phyloP scores from a whole-genome alignment of 176 grass and related monocot species.

The Stipa capillata region DNA sequence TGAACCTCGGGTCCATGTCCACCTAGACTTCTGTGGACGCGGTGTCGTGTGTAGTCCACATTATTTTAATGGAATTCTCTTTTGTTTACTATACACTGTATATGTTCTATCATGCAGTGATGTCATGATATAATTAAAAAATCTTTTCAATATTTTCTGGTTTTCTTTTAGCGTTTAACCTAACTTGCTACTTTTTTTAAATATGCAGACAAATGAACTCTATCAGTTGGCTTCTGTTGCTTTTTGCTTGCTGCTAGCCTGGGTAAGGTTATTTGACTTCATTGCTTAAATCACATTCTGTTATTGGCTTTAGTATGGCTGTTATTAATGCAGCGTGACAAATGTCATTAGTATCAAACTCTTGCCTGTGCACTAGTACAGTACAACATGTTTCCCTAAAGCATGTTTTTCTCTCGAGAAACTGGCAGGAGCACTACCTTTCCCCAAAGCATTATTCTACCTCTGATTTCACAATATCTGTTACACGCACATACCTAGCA shows the following conservation, averaged over 20 bases:
- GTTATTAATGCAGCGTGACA: background rate
- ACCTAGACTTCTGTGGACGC: too few species aligned
- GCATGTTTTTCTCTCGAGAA: too few species aligned
- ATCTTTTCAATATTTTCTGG: background rate
- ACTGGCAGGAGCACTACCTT: too few species aligned
- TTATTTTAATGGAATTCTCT: too few species aligned
- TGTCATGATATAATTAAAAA: background rate
- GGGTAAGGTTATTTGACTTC: conserved; percentile 56
- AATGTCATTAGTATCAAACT: conserved; percentile 1
- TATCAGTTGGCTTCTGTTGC: conserved; percentile 93
- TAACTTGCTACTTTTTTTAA: conserved; percentile 10
- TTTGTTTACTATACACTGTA: background rate
- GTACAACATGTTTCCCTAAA: background rate
- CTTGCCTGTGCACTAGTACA: background rate
- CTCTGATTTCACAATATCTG: too few species aligned
- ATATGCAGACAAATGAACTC: conserved; percentile 93
- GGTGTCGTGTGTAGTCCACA: too few species aligned
- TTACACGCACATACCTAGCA: too few species aligned
- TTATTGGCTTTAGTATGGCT: background rate
- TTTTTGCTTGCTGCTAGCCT: conserved; percentile 90
- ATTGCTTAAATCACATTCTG: background rate
- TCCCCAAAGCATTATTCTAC: background rate
- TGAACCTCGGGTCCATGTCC: too few species aligned
- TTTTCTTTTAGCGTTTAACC: background rate
- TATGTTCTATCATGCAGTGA: background rate